Conservation (phyloP, 2,329 filamentous ascomycete species). For the Phialemoniopsis sp. region DNA sequence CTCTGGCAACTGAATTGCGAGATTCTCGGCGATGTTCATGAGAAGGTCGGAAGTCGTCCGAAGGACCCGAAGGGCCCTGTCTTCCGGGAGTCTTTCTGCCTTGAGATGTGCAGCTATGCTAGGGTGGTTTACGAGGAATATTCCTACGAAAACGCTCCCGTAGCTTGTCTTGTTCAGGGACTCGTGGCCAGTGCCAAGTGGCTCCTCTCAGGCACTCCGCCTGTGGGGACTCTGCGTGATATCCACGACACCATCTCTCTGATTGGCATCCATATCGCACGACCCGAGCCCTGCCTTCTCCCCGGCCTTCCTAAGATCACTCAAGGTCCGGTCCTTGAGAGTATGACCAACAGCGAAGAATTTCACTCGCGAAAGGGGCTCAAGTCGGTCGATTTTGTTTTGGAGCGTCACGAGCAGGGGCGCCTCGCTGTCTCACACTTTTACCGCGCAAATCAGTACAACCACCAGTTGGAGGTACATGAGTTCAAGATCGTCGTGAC, state of each 20-base stretch:
- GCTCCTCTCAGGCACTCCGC: conserved; percentile 39
- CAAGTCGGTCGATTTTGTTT: conserved; percentile 25
- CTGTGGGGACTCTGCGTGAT: conserved; percentile 25
- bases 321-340: conserved; percentile 19
- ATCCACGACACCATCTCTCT: conserved; percentile 27
- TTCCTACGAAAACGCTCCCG: conserved; percentile 23
- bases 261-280: conserved; percentile 32
- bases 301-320: conserved; percentile 30
- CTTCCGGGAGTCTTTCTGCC: conserved; percentile 6
- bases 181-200: conserved; percentile 29
- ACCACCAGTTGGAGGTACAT: conserved; percentile 11
- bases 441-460: conserved; percentile 39
- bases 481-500: conserved; percentile 12
- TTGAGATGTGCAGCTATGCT: conserved; percentile 32
- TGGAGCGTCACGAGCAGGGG: conserved; percentile 30
- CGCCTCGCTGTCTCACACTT: conserved; percentile 56
- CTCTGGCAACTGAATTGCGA: too few relatives aligned
- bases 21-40: too few relatives aligned
- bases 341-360: conserved; percentile 24
- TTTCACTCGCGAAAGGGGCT: conserved; percentile 24
- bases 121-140: conserved; percentile 39
- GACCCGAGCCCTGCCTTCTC: conserved; percentile 23
- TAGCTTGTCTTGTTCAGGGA: conserved; percentile 26
- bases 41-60: too few relatives aligned
- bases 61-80: background rate